A percentile compares a stretch with the other conserved stretches of the same genome.
Conservation (phyloP, 179 eudicot genomes). For the Beta macrorhiza region DNA sequence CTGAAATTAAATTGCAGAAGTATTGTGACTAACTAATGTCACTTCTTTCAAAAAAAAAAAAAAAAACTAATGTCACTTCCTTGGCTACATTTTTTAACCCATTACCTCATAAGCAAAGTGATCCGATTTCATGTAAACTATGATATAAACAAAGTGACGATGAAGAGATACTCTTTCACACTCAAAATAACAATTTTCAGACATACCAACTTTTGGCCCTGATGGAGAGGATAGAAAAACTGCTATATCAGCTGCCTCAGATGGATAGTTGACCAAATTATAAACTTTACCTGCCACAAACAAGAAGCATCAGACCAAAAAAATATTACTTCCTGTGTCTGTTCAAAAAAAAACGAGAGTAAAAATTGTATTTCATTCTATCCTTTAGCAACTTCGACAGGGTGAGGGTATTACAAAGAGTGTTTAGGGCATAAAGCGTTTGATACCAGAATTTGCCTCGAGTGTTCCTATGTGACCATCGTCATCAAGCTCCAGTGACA, state of each 20-base stretch:
- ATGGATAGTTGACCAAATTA: constrained; percentile 53
- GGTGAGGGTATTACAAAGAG: background rate
- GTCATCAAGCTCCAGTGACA: constrained; percentile 51
- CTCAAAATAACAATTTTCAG: background rate
- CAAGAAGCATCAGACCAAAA: background rate
- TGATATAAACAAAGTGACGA: too few relatives aligned
- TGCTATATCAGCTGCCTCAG: constrained; percentile 51
- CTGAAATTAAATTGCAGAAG: background rate
- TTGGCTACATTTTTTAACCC: background rate
- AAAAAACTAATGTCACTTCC: background rate
- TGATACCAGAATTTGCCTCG: constrained; percentile 56
- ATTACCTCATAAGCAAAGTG: background rate
- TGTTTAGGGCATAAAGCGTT: background rate
- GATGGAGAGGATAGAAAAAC: constrained; percentile 60
- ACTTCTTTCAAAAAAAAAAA: too few relatives aligned
- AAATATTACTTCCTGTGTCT: background rate
- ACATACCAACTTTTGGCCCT: constrained; percentile 59
- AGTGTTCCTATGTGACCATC: constrained; percentile 61
- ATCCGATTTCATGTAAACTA: background rate
- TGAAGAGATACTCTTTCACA: background rate
- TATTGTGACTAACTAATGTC: background rate
- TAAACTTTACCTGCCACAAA: constrained; percentile 57
- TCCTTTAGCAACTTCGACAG: background rate
- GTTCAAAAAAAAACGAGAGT: background rate
- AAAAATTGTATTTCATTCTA: background rate